These are phyloP conservation scores for Solanum etuberosum DNA, from an alignment of 257 asterid species.

Conservation along the genomic window DNA sequence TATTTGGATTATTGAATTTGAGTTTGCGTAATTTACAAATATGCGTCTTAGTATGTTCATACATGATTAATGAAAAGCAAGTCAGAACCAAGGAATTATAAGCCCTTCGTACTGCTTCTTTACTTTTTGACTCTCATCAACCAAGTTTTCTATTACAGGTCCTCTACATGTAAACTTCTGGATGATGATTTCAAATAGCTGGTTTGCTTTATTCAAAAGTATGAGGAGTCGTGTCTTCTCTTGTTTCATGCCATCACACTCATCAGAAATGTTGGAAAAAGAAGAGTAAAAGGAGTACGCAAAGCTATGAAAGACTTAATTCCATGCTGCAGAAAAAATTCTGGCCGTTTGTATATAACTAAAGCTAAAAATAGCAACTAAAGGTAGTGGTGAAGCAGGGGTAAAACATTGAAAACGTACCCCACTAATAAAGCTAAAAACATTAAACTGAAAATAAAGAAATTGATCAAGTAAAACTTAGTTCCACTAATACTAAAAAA, in stretches of 20 bases:
- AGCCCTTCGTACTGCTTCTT: neutral
- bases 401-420: too few relatives aligned
- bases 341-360: neutral
- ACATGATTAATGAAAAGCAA: neutral
- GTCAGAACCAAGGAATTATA: neutral
- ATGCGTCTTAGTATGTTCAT: neutral
- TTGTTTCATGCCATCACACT: neutral
- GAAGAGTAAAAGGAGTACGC: neutral
- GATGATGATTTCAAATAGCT: neutral
- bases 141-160: neutral
- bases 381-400: too few relatives aligned
- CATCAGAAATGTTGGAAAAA: neutral
- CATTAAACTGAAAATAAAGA: neutral
- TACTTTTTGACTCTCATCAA: neutral
- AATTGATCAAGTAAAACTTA: neutral
- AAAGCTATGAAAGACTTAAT: neutral
- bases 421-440: too few relatives aligned
- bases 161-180: neutral
- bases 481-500: neutral
- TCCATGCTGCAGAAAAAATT: neutral
- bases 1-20: neutral
- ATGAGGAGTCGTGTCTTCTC: neutral
- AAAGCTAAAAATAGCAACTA: too few relatives aligned
- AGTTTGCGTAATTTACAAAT: neutral
- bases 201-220: neutral